phyloP scores from a whole-genome alignment of 2,329 filamentous ascomycete genomes.

The Aaosphaeria arxii region DNA sequence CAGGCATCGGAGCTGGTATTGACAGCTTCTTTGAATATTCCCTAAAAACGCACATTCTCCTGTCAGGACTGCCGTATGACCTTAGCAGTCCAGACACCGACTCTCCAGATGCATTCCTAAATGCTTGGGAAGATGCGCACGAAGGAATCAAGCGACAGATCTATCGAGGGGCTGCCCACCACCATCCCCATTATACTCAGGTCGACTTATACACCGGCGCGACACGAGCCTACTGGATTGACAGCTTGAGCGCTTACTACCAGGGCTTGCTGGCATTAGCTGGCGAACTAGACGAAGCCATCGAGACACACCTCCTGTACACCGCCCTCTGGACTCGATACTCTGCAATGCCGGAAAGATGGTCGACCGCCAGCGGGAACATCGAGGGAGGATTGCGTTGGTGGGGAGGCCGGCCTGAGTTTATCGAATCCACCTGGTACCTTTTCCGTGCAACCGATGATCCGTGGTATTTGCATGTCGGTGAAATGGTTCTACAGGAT shows the following conservation, averaged over 20 bases:
- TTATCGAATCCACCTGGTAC: conserved; percentile 95
- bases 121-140: conserved; percentile 82
- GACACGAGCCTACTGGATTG: conserved; percentile 87
- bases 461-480: conserved; percentile 93
- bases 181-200: conserved; percentile 91
- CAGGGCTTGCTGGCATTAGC: conserved; percentile 82
- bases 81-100: conserved; percentile 55
- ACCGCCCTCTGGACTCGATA: conserved; percentile 94
- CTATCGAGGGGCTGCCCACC: conserved; percentile 70
- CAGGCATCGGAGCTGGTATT: conserved; percentile 94
- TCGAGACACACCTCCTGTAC: conserved; percentile 84
- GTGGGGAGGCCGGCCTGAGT: conserved; percentile 95
- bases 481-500: conserved; percentile 90
- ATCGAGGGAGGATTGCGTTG: conserved; percentile 86
- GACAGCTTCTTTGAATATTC: conserved; percentile 99
- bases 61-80: conserved; percentile 64
- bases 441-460: conserved; percentile 91
- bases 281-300: conserved; percentile 86
- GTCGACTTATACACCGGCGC: conserved; percentile 86
- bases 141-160: conserved; percentile 85
- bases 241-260: conserved; percentile 94
- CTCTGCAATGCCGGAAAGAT: conserved; percentile 88
- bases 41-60: conserved; percentile 85
- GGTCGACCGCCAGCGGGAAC: conserved; percentile 79
- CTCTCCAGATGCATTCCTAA: conserved; percentile 73